phyloP scores from a whole-genome alignment of 495 filamentous ascomycete species.

The Aspergillus hancockii region DNA sequence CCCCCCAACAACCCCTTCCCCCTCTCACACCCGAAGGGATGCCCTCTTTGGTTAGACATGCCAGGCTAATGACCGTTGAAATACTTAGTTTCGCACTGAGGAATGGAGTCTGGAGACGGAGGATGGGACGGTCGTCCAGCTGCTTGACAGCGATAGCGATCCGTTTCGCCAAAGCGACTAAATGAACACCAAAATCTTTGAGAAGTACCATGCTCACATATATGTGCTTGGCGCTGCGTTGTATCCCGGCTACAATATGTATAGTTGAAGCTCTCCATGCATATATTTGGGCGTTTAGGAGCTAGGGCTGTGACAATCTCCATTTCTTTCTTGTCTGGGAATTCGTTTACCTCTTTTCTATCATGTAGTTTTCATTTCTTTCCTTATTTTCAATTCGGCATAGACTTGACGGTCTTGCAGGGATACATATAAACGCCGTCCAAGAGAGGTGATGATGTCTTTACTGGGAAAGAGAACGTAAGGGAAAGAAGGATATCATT shows the following conservation, averaged over 20 bases:
- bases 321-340: not conserved
- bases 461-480: conserved; percentile 1
- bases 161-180: conserved; percentile 52
- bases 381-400: not conserved
- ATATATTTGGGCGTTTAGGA: conserved; percentile 32
- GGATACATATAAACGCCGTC: not conserved
- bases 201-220: not conserved
- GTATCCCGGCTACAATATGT: conserved; percentile 23
- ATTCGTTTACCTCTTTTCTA: no score
- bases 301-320: conserved; percentile 3
- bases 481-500: conserved; percentile 45
- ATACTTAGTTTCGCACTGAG: conserved; percentile 63
- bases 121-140: conserved; percentile 64
- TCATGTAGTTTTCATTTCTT: no score
- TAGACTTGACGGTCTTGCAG: not conserved
- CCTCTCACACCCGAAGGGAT: no score
- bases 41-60: conserved; percentile 1
- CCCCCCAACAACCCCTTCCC: no score
- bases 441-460: not conserved
- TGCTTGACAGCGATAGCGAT: conserved; percentile 63
- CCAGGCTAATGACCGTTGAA: not conserved
- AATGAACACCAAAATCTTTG: not conserved
- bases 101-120: conserved; percentile 74
- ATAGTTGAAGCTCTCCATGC: conserved; percentile 24
- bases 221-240: not conserved